Evolutionary conservation across 768 basidiomycete species (phyloP).

Genomic region (Symmetrospora coprosmae): DNA sequence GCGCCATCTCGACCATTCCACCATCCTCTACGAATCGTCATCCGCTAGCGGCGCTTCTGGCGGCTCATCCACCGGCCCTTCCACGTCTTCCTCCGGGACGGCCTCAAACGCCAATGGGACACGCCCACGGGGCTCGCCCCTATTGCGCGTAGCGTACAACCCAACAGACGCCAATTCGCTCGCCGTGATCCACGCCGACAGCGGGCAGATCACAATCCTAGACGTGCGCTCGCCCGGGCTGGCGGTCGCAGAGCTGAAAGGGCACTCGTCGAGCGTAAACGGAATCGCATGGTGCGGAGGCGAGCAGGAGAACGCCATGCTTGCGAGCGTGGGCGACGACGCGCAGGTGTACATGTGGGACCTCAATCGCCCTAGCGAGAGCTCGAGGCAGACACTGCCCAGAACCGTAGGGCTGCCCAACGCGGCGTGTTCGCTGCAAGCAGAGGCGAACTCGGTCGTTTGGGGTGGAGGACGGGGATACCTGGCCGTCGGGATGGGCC

Average conservation of each 20-base stretch:
- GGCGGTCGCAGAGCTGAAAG: slow-evolving; percentile 80
- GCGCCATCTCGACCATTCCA: slow-evolving; percentile 89
- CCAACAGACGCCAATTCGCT: slow-evolving; percentile 86
- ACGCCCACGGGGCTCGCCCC: slow-evolving; percentile 43
- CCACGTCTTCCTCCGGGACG: slow-evolving; percentile 8
- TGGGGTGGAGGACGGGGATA: slow-evolving; percentile 55
- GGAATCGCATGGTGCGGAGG: slow-evolving; percentile 70
- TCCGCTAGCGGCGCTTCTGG: slow-evolving; percentile 4
- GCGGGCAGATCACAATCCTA: slow-evolving; percentile 72
- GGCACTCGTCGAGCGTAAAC: slow-evolving; percentile 66
- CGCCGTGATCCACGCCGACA: slow-evolving; percentile 93
- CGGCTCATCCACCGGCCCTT: slow-evolving; percentile 35
- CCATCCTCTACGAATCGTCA: slow-evolving; percentile 75
- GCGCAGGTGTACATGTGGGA: slow-evolving; percentile 2
- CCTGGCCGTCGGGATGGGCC: slow-evolving; percentile 71
- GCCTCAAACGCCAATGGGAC: background rate
- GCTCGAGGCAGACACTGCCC: slow-evolving; percentile 52
- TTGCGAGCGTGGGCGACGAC: slow-evolving; percentile 14
- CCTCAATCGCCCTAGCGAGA: slow-evolving; percentile 32
- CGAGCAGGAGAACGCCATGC: background rate
- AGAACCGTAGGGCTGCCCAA: slow-evolving; percentile 60
- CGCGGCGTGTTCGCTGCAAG: slow-evolving; percentile 64
- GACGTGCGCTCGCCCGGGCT: slow-evolving; percentile 95
- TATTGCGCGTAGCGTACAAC: slow-evolving; percentile 78
- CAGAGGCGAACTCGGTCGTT: slow-evolving; percentile 67